These are phyloP conservation scores for Acidiella bohemica DNA, from an alignment of 495 filamentous ascomycete genomes.

Conservation along the genomic window DNA sequence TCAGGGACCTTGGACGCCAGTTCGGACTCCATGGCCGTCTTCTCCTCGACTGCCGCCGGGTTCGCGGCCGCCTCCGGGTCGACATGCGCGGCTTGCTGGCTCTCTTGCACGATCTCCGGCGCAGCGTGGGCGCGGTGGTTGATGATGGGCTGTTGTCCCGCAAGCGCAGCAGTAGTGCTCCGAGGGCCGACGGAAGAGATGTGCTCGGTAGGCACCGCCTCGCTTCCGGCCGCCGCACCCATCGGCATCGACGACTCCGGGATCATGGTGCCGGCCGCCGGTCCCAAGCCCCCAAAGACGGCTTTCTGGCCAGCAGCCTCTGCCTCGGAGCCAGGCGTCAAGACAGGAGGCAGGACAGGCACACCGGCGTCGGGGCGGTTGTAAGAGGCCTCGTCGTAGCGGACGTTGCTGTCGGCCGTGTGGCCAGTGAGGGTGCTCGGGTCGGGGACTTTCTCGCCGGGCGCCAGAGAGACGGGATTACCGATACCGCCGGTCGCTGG, in stretches of 20 bases:
- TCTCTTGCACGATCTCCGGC: constrained; percentile 1
- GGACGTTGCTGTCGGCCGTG: constrained; percentile 46
- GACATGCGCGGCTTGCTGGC: constrained; percentile 8
- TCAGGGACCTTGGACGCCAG: constrained; percentile 16
- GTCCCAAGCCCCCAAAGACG: constrained; percentile 34
- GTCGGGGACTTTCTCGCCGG: constrained; percentile 69
- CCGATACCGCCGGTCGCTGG: constrained; percentile 64
- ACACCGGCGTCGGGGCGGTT: constrained; percentile 45
- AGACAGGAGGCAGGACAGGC: constrained; percentile 34
- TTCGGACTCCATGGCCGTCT: constrained; percentile 17
- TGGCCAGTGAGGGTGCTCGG: constrained; percentile 41
- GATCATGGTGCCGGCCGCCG: constrained; percentile 42
- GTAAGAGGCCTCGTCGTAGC: constrained; percentile 71
- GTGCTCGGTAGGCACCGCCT: constrained; percentile 36
- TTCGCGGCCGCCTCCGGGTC: constrained; percentile 17
- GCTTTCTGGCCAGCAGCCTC: constrained; percentile 38
- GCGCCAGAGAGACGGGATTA: constrained; percentile 65
- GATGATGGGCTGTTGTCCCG: constrained; percentile 57
- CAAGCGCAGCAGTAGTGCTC: constrained; percentile 62
- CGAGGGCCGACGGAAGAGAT: constrained; percentile 55
- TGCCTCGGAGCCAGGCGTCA: constrained; percentile 33
- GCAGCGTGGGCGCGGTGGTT: constrained; percentile 21
- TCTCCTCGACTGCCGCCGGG: constrained; percentile 19
- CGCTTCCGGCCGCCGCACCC: constrained; percentile 27
- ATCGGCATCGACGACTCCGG: constrained; percentile 80